Evolutionary conservation across 352 stramenopile genomes (phyloP), one percentile per base, ranked within the genome.

Genomic region (Phytophthora chlamydospora): DNA sequence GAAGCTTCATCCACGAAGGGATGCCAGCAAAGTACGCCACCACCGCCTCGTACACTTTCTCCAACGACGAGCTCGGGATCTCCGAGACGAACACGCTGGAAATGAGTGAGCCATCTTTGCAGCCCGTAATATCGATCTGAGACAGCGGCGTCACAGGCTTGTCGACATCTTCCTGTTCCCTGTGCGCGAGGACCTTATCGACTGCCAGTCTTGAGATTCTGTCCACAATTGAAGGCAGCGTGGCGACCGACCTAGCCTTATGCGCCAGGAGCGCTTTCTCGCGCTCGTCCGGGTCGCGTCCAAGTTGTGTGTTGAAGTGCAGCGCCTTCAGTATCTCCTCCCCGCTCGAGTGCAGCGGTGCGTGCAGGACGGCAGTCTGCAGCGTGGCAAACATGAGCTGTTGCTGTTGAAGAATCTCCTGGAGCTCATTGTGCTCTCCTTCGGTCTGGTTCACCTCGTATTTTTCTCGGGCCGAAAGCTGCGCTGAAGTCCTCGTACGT

Each of bases 21-120:
- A 70, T 63, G 42, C 45, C 65, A 14, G 65, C 38, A n/a, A 75
- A 71, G 42, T 75, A 77, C 14, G 51, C 27, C 24, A 71, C 14
- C 34, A 67, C 61, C 0, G 59, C 69, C 1, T 42, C 51, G 36
- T 72, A 66, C 6, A 74, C 64, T 6, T 58, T 45, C 33, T 68
- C 57, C 24, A 77, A 42, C 14, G 69, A 72, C 13, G 62, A 41
- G 40, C 73, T 56, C 2, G 71, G 67, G 47, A 79, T 76, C 48
- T 79, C 68, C 6, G 67, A 59, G 1, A 79, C 51, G 49, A 76
- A 79, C 6, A 71, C 60, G 24, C 64, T 79, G 5, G 71, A 67
- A 9, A 79, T 55, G 32, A 76, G 43, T 4, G 71, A 72, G 48
- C 54, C 53, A 48, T 74, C 63, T 16, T 55, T 60, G 35, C 63